phyloP scores from a whole-genome alignment of 495 filamentous ascomycete genomes.

The Platismatia glauca region DNA sequence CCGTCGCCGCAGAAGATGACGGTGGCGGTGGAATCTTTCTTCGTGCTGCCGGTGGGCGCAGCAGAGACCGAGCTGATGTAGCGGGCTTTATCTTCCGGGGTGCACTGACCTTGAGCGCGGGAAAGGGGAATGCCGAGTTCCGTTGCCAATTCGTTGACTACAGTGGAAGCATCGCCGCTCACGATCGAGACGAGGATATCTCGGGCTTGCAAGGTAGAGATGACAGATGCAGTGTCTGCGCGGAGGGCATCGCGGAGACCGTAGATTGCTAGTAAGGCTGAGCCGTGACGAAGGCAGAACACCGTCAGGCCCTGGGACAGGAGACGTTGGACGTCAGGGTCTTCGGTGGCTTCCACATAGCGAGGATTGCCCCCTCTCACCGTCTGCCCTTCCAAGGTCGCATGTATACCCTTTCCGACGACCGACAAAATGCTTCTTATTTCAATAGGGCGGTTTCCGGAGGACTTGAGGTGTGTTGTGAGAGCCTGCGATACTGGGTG shows the following conservation, averaged over 20 bases:
- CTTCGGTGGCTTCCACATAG: conserved; percentile 42
- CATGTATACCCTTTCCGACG: conserved; percentile 39
- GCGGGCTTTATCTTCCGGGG: conserved; percentile 51
- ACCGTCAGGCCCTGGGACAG: conserved; percentile 44
- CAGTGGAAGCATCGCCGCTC: conserved; percentile 57
- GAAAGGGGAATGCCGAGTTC: conserved; percentile 42
- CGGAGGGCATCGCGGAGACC: conserved; percentile 54
- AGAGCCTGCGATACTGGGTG: conserved; percentile 63
- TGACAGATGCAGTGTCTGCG: conserved; percentile 40
- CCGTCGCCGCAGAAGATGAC: conserved; percentile 71
- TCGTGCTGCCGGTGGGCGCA: not conserved
- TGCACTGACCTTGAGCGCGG: conserved; percentile 43
- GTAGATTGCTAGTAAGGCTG: conserved; percentile 44
- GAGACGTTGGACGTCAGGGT: conserved; percentile 37
- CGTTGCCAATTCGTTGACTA: conserved; percentile 46
- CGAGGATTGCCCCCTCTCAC: conserved; percentile 54
- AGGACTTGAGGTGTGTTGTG: conserved; percentile 36
- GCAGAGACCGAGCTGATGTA: conserved; percentile 43
- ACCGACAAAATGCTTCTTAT: conserved; percentile 40
- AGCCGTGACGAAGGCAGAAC: conserved; percentile 53
- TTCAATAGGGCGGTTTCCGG: conserved; percentile 25
- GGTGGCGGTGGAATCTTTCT: conserved; percentile 20
- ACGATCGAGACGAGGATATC: conserved; percentile 53
- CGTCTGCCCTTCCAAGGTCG: conserved; percentile 22
- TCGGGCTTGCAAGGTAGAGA: conserved; percentile 43